Conservation (phyloP, 164 flowering plant species). For the Macadamia integrifolia region DNA sequence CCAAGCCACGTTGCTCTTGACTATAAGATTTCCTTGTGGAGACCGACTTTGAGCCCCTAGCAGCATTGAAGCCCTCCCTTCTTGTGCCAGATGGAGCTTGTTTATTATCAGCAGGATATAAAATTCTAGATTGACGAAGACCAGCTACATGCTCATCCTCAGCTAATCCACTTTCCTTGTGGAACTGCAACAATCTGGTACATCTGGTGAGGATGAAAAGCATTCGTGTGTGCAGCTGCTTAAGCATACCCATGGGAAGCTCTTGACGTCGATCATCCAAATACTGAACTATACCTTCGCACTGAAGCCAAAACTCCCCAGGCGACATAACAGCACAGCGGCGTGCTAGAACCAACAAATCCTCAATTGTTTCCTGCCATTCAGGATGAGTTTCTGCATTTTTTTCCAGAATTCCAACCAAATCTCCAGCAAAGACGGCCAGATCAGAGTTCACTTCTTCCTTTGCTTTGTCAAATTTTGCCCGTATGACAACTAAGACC, state of each 20-base stretch:
- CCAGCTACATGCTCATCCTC: slow-evolving; percentile 67
- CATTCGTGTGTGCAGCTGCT: slow-evolving; percentile 97
- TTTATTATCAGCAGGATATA: slow-evolving; percentile 59
- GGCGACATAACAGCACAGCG: slow-evolving; percentile 91
- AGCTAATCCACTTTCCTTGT: slow-evolving; percentile 90
- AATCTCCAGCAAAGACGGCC: slow-evolving; percentile 90
- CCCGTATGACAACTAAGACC: slow-evolving; percentile 71
- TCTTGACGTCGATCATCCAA: slow-evolving; percentile 98
- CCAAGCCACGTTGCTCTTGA: slow-evolving; percentile 77
- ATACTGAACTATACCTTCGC: slow-evolving; percentile 98
- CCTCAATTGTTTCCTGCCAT: slow-evolving; percentile 97
- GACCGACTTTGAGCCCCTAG: slow-evolving; percentile 35
- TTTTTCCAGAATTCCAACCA: slow-evolving; percentile 85
- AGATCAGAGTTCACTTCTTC: slow-evolving; percentile 98
- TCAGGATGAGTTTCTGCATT: slow-evolving; percentile 91
- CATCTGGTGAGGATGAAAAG: slow-evolving; percentile 98
- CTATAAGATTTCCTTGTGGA: slow-evolving; percentile 72
- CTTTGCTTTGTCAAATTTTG: slow-evolving; percentile 95
- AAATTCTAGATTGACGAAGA: slow-evolving; percentile 61
- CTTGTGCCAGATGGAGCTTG: slow-evolving; percentile 31
- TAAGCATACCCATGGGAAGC: slow-evolving; percentile 80
- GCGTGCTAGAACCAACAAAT: slow-evolving; percentile 81
- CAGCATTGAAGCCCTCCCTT: slow-evolving; percentile 34
- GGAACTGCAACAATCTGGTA: slow-evolving; percentile 93
- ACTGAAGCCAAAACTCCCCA: slow-evolving; percentile 98